A percentile compares a stretch with the other conserved stretches of the same genome.
These are phyloP conservation scores for Pulveroboletus sp. DNA, from an alignment of 768 basidiomycete genomes.

Conservation along the genomic window DNA sequence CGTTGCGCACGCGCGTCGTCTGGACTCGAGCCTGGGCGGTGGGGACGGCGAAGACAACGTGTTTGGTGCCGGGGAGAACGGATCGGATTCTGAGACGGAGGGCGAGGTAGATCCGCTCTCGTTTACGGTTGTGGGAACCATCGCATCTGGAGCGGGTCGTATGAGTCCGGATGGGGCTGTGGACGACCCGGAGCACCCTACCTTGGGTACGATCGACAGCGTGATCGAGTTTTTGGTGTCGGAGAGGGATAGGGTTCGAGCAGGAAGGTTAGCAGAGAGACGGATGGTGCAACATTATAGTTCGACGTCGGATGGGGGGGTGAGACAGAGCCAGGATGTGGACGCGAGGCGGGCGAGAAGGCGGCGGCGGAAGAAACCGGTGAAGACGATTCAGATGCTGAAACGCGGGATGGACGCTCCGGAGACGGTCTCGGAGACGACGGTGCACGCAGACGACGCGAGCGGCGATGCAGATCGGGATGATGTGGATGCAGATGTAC, in stretches of 20 bases:
- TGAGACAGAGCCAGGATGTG: conserved; percentile 36
- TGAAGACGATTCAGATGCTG: conserved; percentile 27
- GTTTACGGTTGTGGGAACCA: conserved; percentile 25
- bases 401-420: conserved; percentile 18
- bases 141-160: conserved; percentile 19
- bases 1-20: not conserved
- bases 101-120: conserved; percentile 29
- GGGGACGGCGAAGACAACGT: conserved; percentile 6
- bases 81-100: conserved; percentile 36
- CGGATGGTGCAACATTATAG: conserved; percentile 27
- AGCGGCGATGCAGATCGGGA: conserved; percentile 28
- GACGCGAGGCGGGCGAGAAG: conserved; percentile 37
- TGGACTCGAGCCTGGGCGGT: not conserved
- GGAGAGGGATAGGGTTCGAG: conserved; percentile 58
- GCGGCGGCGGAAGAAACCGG: conserved; percentile 35
- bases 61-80: conserved; percentile 4
- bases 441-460: conserved; percentile 18
- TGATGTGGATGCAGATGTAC: conserved; percentile 9
- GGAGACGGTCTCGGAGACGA: conserved; percentile 23
- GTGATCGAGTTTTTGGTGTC: conserved; percentile 72
- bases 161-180: conserved; percentile 22
- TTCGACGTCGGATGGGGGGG: conserved; percentile 34
- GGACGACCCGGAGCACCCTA: conserved; percentile 46
- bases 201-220: conserved; percentile 67
- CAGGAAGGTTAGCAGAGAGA: conserved; percentile 31